Evolutionary conservation across 768 basidiomycete species (phyloP).

Genomic region (Trametes cinnabarina): DNA sequence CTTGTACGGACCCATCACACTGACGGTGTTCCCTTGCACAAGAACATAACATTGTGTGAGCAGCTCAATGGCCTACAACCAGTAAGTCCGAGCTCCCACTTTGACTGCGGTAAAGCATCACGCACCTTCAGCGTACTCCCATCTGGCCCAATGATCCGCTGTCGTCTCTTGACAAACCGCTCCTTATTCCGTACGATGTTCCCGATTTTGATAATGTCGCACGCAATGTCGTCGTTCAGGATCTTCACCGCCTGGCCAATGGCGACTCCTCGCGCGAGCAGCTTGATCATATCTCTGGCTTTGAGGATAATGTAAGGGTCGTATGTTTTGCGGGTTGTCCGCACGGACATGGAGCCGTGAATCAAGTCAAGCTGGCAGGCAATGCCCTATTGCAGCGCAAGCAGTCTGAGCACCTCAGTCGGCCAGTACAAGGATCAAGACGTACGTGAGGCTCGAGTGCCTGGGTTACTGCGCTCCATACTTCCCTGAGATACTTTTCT

Average conservation of each 20-base stretch:
- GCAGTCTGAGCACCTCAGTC: too few species aligned
- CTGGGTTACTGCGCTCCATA: constrained; percentile 88
- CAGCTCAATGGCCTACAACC: constrained; percentile 85
- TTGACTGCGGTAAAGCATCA: not conserved
- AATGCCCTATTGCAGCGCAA: constrained; percentile 56
- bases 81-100: not conserved
- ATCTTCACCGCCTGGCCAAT: constrained; percentile 85
- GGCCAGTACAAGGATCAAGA: not conserved
- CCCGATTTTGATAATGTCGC: constrained; percentile 98
- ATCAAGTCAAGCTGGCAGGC: constrained; percentile 91
- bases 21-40: constrained; percentile 97
- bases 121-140: constrained; percentile 94
- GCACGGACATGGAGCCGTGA: constrained; percentile 96
- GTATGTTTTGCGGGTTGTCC: constrained; percentile 94
- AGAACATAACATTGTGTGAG: constrained; percentile 96
- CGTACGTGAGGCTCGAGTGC: constrained; percentile 78
- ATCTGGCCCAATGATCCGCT: constrained; percentile 95
- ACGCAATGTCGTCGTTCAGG: constrained; percentile 83
- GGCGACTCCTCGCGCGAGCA: constrained; percentile 89
- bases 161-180: constrained; percentile 91
- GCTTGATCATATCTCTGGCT: constrained; percentile 92
- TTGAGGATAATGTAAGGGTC: constrained; percentile 97
- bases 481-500: constrained; percentile 93
- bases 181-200: constrained; percentile 93
- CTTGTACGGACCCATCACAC: constrained; percentile 96